Evolutionary conservation across 2,329 filamentous ascomycete species (phyloP).

Genomic region (Trichoderma atroviride): DNA sequence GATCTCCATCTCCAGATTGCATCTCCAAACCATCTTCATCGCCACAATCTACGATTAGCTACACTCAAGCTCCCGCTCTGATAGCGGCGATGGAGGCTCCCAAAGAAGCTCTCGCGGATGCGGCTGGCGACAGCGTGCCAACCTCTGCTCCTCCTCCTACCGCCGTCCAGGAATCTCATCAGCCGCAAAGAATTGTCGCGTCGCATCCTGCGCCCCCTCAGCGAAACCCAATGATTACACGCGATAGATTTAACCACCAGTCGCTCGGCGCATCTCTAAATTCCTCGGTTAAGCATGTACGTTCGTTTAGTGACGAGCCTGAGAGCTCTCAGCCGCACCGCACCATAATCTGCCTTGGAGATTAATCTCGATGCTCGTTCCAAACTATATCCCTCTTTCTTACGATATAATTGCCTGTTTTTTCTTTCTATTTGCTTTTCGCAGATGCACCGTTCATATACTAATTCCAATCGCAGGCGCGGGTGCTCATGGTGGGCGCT

Average conservation of each 20-base stretch:
- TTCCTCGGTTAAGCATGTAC: conserved; percentile 69
- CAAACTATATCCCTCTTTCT: no score
- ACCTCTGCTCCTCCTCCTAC: conserved; percentile 7
- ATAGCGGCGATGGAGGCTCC: conserved; percentile 26
- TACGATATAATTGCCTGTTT: neutral
- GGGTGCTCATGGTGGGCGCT: conserved; percentile 90
- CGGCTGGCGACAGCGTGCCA: conserved; percentile 9
- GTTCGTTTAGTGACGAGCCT: conserved; percentile 32
- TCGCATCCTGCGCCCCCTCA: conserved; percentile 33
- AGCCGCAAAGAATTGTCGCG: conserved; percentile 30
- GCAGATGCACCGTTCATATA: neutral
- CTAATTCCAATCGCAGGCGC: conserved; percentile 58
- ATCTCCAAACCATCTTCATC: neutral
- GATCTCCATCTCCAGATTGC: neutral
- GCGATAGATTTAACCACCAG: conserved; percentile 62
- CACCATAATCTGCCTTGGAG: neutral
- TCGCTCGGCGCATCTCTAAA: conserved; percentile 69
- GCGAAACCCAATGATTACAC: conserved; percentile 39
- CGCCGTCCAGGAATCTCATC: conserved; percentile 25
- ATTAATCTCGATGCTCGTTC: neutral
- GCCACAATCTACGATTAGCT: neutral
- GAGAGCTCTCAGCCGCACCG: neutral
- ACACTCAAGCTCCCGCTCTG: neutral
- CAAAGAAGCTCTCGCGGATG: conserved; percentile 4
- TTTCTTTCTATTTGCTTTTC: neutral